Evolutionary conservation across 2,329 filamentous ascomycete species (phyloP).

Genomic region (Colletotrichum sp.): DNA sequence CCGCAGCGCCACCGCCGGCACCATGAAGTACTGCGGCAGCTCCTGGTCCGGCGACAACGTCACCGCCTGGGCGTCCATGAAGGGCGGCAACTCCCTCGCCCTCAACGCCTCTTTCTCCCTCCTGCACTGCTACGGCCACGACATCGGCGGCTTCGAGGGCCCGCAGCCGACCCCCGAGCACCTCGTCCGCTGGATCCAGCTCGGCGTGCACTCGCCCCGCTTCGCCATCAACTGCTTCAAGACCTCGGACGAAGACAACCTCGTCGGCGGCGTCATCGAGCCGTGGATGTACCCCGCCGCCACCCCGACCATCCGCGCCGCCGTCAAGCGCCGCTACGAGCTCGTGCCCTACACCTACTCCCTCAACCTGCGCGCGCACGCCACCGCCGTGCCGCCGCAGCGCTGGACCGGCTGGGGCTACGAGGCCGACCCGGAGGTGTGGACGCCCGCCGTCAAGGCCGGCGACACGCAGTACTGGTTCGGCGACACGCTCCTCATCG

Average conservation of each 20-base stretch:
- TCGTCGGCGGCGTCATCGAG: constrained; percentile 75
- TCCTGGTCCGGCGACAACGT: constrained; percentile 79
- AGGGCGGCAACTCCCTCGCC: constrained; percentile 72
- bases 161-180: constrained; percentile 74
- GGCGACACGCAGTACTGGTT: constrained; percentile 79
- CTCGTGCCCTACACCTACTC: constrained; percentile 76
- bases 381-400: constrained; percentile 66
- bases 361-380: constrained; percentile 65
- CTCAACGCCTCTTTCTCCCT: constrained; percentile 72
- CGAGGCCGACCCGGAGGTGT: constrained; percentile 69
- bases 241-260: constrained; percentile 68
- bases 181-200: constrained; percentile 75
- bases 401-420: constrained; percentile 78
- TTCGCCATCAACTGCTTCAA: constrained; percentile 84
- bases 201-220: constrained; percentile 71
- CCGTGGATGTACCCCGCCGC: constrained; percentile 79
- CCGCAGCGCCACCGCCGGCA: constrained; percentile 72
- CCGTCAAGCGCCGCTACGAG: constrained; percentile 74
- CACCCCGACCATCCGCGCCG: constrained; percentile 64
- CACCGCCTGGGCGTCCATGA: constrained; percentile 76
- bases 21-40: constrained; percentile 72
- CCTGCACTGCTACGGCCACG: constrained; percentile 74
- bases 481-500: constrained; percentile 68
- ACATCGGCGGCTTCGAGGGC: constrained; percentile 78
- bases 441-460: constrained; percentile 62